Base-by-base conservation (phyloP, 495 filamentous ascomycete species). In the Aspergillus ostianus region DNA sequence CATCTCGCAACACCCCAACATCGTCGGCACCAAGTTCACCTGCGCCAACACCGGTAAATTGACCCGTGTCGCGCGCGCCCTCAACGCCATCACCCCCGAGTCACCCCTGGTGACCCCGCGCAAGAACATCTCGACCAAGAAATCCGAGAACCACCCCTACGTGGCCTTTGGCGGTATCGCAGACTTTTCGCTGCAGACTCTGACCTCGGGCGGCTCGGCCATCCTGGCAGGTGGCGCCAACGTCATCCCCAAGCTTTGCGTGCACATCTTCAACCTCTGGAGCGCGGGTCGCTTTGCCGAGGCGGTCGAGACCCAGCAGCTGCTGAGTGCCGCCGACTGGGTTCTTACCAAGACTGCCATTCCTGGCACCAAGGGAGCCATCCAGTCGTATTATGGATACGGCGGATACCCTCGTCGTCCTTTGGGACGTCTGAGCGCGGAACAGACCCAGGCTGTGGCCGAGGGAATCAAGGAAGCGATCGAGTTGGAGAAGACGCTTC, bases 21-120 rank as follows among this genome's bases (percentile, higher is more conserved):
- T 96, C 65, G 77, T 90, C 58, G 90, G 91, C 53, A 92, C 90
- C 50, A 95, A 95, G 71, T 96, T 96, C 81, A 95, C 91, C 20
- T 93, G 91, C 67, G 91, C 89, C 49, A 93, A 90, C 74, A 94
- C 90, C 0, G 91, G 91, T 50, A 96, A 95, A 76, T 78, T 96
- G 58, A 91, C 91, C 9, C 85, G 91, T 36, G 91, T 96, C 9
- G 90, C 91, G n/a, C 66, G 79, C 6, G 90, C 87, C 18, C 85
- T 89, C 21, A 79, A 91, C 63, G 90, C 90, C n/a, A 82, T 86
- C 64, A 88, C 85, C 0, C 85, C 87, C 1, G 9, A 64, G 15
- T 77, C 77, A 2, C 74, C 76, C 5, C 62, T 80, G 58, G 70
- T 68, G 9, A 72, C 74, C 6, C 59, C 68, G 53, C 66, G 68